Percentiles rank a stretch among this genome's conserved stretches.
Evolutionary conservation across 495 filamentous ascomycete species (phyloP).

Genomic region (Penicillium lividum): DNA sequence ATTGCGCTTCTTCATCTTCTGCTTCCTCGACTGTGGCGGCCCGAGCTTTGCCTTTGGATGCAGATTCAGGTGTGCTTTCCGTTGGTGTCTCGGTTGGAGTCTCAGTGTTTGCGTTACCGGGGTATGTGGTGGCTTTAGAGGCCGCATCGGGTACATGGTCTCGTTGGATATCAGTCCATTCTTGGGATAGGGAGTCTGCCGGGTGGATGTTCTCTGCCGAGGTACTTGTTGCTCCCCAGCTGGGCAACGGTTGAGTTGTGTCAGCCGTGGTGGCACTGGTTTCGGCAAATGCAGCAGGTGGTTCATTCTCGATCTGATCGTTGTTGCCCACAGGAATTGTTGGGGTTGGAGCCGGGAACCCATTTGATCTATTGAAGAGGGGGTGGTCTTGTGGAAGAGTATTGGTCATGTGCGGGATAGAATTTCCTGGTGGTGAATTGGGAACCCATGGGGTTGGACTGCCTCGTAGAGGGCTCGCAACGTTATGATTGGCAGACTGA

Average conservation of each 20-base stretch:
- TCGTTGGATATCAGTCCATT: slow-evolving; percentile 39
- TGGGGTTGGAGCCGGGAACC: not conserved
- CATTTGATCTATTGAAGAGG: not conserved
- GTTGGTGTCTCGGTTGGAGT: not conserved
- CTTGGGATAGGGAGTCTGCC: slow-evolving; percentile 34
- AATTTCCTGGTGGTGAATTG: not conserved
- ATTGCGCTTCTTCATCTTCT: slow-evolving; percentile 39
- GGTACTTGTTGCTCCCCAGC: slow-evolving; percentile 20
- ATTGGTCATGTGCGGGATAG: not conserved
- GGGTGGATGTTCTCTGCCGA: slow-evolving; percentile 18
- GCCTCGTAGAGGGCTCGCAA: slow-evolving; percentile 6
- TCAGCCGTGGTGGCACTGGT: slow-evolving; percentile 1
- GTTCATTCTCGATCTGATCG: not conserved
- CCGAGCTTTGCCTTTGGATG: slow-evolving; percentile 47
- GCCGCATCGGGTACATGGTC: slow-evolving; percentile 23
- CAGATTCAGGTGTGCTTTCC: slow-evolving; percentile 10
- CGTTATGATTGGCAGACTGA: slow-evolving; percentile 44
- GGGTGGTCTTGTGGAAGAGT: not conserved
- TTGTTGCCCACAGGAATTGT: not conserved
- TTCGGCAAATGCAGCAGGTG: not conserved
- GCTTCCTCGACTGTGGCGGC: slow-evolving; percentile 52
- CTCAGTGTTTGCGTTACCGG: slow-evolving; percentile 10
- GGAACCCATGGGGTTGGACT: slow-evolving; percentile 16
- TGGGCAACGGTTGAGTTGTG: slow-evolving; percentile 5
- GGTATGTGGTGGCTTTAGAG: slow-evolving; percentile 19